A percentile compares a stretch with the other conserved stretches of the same genome.
These are phyloP conservation scores for Potentilla sterilis DNA, from an alignment of 306 rosid species.

Conservation along the genomic window DNA sequence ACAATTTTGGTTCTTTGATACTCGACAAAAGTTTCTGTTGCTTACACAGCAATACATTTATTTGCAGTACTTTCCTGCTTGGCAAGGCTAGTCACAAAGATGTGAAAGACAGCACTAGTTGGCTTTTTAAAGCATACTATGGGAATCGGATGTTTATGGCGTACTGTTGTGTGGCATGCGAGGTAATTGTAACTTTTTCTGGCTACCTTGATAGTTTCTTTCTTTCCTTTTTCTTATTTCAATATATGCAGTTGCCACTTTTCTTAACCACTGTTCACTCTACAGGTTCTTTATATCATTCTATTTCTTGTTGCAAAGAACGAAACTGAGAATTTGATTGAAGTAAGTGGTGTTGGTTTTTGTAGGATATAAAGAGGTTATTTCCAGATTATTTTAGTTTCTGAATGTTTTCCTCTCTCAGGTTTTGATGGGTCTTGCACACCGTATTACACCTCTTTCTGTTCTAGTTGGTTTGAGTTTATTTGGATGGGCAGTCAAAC, in stretches of 20 bases:
- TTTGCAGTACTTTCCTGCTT: conserved; percentile 80
- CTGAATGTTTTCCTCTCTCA: conserved; percentile 35
- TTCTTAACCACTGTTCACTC: conserved; percentile 25
- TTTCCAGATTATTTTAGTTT: conserved; percentile 22
- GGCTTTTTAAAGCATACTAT: conserved; percentile 89
- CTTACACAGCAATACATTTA: conserved; percentile 21
- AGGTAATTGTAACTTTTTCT: conserved; percentile 48
- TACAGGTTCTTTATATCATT: conserved; percentile 77
- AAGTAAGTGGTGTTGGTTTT: conserved; percentile 47
- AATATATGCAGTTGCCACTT: not conserved
- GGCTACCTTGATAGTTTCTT: not conserved
- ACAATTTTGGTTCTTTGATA: not conserved
- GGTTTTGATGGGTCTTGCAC: conserved; percentile 57
- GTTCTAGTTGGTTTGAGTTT: conserved; percentile 52
- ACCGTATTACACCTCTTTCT: conserved; percentile 48
- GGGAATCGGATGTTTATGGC: conserved; percentile 97
- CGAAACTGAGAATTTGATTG: conserved; percentile 56
- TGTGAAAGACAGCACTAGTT: conserved; percentile 90
- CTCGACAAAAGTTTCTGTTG: conserved; percentile 1
- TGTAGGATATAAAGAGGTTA: conserved; percentile 15
- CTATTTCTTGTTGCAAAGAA: conserved; percentile 74
- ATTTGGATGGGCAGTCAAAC: conserved; percentile 96
- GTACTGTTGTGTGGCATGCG: conserved; percentile 91
- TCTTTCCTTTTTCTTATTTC: not conserved
- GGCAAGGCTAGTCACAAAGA: conserved; percentile 98